These are phyloP conservation scores for Noccaea bulbosa DNA, from an alignment of 345 rosid genomes.

Conservation along the genomic window DNA sequence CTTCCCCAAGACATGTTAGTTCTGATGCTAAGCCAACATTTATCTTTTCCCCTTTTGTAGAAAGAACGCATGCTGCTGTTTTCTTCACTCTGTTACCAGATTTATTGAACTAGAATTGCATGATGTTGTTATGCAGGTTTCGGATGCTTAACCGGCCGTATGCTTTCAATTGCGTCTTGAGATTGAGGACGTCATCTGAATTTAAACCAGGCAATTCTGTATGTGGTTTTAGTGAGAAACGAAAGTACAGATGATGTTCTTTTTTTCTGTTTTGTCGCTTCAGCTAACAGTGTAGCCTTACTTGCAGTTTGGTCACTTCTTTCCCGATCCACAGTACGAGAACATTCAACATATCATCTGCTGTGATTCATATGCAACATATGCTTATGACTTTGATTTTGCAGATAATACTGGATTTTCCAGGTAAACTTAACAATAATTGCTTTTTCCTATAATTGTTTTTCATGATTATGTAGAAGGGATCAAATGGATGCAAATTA, in stretches of 20 bases:
- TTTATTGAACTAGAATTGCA: constrained; percentile 12
- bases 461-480: constrained; percentile 10
- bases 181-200: constrained; percentile 93
- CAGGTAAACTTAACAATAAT: constrained; percentile 53
- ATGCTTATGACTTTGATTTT: constrained; percentile 95
- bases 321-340: constrained; percentile 96
- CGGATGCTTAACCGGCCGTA: constrained; percentile 93
- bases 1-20: constrained; percentile 99
- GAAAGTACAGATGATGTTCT: background rate
- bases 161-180: constrained; percentile 91
- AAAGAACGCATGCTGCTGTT: constrained; percentile 11
- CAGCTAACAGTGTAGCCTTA: constrained; percentile 32
- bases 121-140: constrained; percentile 57
- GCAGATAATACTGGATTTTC: constrained; percentile 77
- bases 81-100: constrained; percentile 11
- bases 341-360: constrained; percentile 96
- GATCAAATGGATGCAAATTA: constrained; percentile 7
- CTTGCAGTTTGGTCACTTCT: constrained; percentile 97
- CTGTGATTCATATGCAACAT: constrained; percentile 95
- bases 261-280: background rate
- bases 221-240: constrained; percentile 44
- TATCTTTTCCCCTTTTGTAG: background rate
- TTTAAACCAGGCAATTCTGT: constrained; percentile 88
- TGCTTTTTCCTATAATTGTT: background rate
- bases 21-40: constrained; percentile 13